These are phyloP conservation scores for Umbellularia californica DNA, from an alignment of 164 flowering plant genomes.

Conservation along the genomic window DNA sequence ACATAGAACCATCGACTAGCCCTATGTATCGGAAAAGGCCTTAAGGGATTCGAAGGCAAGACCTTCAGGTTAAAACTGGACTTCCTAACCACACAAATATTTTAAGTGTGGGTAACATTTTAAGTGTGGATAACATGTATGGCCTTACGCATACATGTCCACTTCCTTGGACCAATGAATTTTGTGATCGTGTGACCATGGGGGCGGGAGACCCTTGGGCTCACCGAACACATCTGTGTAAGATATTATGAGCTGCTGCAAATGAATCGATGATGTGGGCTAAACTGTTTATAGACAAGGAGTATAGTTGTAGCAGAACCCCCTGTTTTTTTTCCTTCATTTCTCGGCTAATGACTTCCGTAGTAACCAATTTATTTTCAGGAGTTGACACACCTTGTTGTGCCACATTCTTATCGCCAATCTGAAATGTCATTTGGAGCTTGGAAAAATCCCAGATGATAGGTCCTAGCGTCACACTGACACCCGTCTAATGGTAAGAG, in stretches of 20 bases:
- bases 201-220: background rate
- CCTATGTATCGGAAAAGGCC: too few species aligned
- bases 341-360: too few species aligned
- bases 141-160: background rate
- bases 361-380: background rate
- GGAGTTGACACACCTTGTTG: background rate
- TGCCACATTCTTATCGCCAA: background rate
- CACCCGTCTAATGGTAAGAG: background rate
- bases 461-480: background rate
- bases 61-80: too few species aligned
- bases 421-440: background rate
- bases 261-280: background rate
- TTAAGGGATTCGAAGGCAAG: too few species aligned
- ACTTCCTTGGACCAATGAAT: background rate
- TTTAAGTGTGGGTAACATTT: too few species aligned
- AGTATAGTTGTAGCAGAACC: background rate
- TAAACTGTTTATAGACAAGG: background rate
- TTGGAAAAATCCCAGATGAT: constrained; percentile 2
- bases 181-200: background rate
- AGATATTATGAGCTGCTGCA: background rate
- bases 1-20: too few species aligned
- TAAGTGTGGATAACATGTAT: background rate
- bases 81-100: too few species aligned
- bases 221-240: constrained; percentile 2
- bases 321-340: background rate